phyloP scores from a whole-genome alignment of 495 filamentous ascomycete genomes.

The Friedmanniomyces simplex region DNA sequence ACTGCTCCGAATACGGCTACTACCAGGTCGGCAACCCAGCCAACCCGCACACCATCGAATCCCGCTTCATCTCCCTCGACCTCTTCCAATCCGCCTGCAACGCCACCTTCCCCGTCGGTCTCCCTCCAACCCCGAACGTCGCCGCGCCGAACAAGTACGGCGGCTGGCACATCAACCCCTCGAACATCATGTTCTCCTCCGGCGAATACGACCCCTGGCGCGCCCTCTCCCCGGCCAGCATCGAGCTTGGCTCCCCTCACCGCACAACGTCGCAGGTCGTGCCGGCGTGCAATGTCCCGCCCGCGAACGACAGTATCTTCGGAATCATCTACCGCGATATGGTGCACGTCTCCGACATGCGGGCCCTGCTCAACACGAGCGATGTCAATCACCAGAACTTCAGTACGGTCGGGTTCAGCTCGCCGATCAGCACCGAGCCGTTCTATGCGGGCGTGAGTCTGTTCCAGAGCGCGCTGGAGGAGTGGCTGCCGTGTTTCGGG shows the following conservation, averaged over 20 bases:
- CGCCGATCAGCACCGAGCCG: slow-evolving; percentile 9
- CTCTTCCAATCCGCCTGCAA: slow-evolving; percentile 42
- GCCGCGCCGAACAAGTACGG: slow-evolving; percentile 14
- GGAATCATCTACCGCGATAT: slow-evolving; percentile 11
- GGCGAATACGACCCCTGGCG: slow-evolving; percentile 53
- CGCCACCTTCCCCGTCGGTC: slow-evolving; percentile 29
- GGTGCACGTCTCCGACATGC: slow-evolving; percentile 14
- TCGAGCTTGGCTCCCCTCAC: slow-evolving; percentile 8
- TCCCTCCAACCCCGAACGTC: slow-evolving; percentile 20
- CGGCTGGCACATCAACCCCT: slow-evolving; percentile 44
- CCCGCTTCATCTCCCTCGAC: slow-evolving; percentile 38
- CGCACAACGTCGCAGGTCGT: slow-evolving; percentile 2
- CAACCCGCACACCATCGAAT: slow-evolving; percentile 40
- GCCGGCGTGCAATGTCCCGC: slow-evolving; percentile 8
- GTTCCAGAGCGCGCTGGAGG: slow-evolving; percentile 14
- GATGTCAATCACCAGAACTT: slow-evolving; percentile 19
- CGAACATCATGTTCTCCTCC: slow-evolving; percentile 43
- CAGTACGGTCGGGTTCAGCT: slow-evolving; percentile 11
- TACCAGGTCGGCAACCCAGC: slow-evolving; percentile 44
- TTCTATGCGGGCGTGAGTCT: slow-evolving; percentile 12
- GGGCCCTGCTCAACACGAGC: slow-evolving; percentile 13
- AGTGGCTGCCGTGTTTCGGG: slow-evolving; percentile 10
- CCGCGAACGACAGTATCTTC: slow-evolving; percentile 9
- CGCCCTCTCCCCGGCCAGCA: slow-evolving; percentile 34
- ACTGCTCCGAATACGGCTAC: slow-evolving; percentile 50